Conservation (phyloP, 2,329 filamentous ascomycete species). For the Colletotrichum gigasporum region DNA sequence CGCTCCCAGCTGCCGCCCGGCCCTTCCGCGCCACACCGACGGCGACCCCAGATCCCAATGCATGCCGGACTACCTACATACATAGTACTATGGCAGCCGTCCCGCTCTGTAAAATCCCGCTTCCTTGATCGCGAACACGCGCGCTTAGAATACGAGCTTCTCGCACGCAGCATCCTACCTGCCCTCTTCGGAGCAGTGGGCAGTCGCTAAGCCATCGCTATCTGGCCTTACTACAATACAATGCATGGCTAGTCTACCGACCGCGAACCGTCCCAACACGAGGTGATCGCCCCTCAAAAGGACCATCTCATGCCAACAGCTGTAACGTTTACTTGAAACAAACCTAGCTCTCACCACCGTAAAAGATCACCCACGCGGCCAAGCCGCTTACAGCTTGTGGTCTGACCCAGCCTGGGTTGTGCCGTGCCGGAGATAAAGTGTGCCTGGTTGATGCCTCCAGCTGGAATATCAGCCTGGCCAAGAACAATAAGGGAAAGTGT, state of each 20-base stretch:
- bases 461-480: neutral
- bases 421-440: no score
- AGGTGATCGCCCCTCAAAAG: neutral
- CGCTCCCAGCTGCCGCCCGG: slow-evolving; percentile 6
- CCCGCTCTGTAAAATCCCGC: neutral
- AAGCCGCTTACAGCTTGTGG: neutral
- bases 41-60: neutral
- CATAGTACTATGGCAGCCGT: no score
- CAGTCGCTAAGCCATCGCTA: neutral
- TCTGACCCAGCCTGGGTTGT: no score
- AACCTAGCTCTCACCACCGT: slow-evolving; percentile 11
- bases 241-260: neutral
- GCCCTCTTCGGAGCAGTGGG: neutral
- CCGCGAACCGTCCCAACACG: neutral
- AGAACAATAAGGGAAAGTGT: no score
- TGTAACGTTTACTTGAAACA: slow-evolving; percentile 29
- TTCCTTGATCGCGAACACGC: neutral
- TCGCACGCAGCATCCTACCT: neutral
- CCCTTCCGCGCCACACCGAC: slow-evolving; percentile 20
- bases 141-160: slow-evolving; percentile 1
- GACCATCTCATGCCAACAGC: neutral
- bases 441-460: neutral
- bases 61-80: neutral
- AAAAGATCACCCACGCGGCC: neutral
- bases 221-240: no score